phyloP scores from a whole-genome alignment of 169 alveolate species.

The Cryptosporidium baileyi region DNA sequence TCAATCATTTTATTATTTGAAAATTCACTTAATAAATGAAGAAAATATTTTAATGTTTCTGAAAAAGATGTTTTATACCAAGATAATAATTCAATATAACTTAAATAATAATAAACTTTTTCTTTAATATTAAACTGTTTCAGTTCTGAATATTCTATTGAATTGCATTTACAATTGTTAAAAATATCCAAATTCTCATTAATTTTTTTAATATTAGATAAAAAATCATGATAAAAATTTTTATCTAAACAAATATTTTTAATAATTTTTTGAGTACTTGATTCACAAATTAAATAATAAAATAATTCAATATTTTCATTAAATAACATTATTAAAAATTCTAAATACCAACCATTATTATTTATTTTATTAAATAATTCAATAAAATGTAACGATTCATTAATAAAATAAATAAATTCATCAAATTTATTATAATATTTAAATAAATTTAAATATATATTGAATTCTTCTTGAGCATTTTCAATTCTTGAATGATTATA shows the following conservation, averaged over 20 bases:
- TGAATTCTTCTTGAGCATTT: not conserved
- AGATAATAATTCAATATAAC: conserved; percentile 24
- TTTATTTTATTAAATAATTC: not conserved
- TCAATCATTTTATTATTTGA: not conserved
- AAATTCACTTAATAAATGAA: conserved; percentile 1
- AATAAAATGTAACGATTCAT: not conserved
- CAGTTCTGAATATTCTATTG: too few species aligned
- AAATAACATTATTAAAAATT: not conserved
- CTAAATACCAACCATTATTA: not conserved
- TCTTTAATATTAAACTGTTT: not conserved
- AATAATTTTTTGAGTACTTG: not conserved
- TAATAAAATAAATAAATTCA: conserved; percentile 10
- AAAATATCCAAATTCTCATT: not conserved
- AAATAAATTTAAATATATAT: conserved; percentile 5
- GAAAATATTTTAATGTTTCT: not conserved
- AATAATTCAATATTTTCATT: not conserved
- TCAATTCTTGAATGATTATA: not conserved
- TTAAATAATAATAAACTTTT: conserved; percentile 4
- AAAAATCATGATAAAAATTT: not conserved
- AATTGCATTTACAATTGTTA: not conserved
- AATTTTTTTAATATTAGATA: conserved; percentile 15
- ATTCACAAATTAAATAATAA: not conserved
- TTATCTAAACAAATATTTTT: not conserved
- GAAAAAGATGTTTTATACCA: not conserved
- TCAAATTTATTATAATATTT: conserved; percentile 6